phyloP scores from a whole-genome alignment of 2,329 filamentous ascomycete genomes.

The Exophiala spinifera region DNA sequence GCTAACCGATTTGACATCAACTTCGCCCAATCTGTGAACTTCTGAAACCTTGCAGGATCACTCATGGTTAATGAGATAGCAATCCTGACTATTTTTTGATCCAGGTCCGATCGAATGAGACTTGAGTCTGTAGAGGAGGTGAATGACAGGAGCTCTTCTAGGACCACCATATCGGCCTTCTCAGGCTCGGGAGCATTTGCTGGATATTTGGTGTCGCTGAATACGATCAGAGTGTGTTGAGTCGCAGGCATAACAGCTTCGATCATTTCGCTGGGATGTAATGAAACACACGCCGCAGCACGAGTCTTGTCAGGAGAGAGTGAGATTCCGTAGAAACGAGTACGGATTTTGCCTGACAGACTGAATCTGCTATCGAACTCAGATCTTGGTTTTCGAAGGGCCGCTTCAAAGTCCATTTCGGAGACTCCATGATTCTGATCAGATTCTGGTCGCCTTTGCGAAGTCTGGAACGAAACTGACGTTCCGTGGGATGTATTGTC shows the following conservation, averaged over 20 bases:
- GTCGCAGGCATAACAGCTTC: constrained; percentile 43
- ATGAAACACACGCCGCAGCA: constrained; percentile 47
- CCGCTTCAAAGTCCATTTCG: constrained; percentile 6
- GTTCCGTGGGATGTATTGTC: too few species aligned
- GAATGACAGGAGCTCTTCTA: constrained; percentile 12
- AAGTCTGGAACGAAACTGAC: not conserved
- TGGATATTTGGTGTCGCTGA: not conserved
- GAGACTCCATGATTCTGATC: not conserved
- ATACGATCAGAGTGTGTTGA: constrained; percentile 15
- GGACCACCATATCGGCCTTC: constrained; percentile 1
- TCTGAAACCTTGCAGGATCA: not conserved
- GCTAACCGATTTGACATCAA: not conserved
- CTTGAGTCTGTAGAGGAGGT: not conserved
- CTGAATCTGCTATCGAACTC: constrained; percentile 50
- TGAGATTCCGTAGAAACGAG: constrained; percentile 54
- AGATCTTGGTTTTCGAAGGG: constrained; percentile 6
- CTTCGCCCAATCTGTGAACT: constrained; percentile 7
- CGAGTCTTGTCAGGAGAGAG: constrained; percentile 45
- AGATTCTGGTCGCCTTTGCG: not conserved
- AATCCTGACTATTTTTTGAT: constrained; percentile 14
- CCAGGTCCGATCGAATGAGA: constrained; percentile 9
- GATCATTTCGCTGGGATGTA: constrained; percentile 57
- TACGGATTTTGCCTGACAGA: constrained; percentile 48
- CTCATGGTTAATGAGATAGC: constrained; percentile 9
- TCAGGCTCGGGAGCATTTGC: not conserved